Evolutionary conservation across 805 yeast genomes (phyloP).

Genomic region (Nematodospora valgi): DNA sequence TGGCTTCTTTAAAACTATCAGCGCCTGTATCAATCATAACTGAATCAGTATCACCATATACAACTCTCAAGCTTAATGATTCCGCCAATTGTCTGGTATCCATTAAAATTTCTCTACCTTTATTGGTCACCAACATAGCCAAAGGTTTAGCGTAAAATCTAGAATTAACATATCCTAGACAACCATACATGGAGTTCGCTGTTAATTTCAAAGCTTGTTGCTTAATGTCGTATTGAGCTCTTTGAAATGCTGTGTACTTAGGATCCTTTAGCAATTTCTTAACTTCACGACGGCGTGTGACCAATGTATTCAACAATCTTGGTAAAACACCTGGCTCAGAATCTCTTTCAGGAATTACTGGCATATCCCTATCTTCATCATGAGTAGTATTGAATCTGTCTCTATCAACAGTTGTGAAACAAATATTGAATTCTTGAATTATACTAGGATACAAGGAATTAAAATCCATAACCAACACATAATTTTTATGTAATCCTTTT

Average conservation of each 20-base stretch:
- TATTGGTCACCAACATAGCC: conserved; percentile 91
- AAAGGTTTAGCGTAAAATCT: conserved; percentile 94
- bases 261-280: conserved; percentile 80
- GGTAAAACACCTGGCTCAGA: conserved; percentile 76
- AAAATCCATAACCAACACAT: conserved; percentile 94
- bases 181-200: conserved; percentile 99
- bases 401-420: conserved; percentile 92
- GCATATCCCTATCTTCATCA: conserved; percentile 59
- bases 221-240: conserved; percentile 86
- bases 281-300: conserved; percentile 88
- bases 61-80: conserved; percentile 73
- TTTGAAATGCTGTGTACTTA: conserved; percentile 57
- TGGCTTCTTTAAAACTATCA: conserved; percentile 64
- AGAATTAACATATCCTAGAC: conserved; percentile 88
- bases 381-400: conserved; percentile 38
- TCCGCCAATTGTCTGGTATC: conserved; percentile 93
- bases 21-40: conserved; percentile 96
- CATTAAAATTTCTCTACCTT: conserved; percentile 93
- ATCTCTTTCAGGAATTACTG: conserved; percentile 60
- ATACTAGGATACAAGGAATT: conserved; percentile 95
- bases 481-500: conserved; percentile 87
- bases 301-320: conserved; percentile 74
- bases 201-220: conserved; percentile 95
- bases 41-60: conserved; percentile 98
- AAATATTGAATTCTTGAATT: conserved; percentile 94